These are phyloP conservation scores for Russula lepida DNA, from an alignment of 768 basidiomycete species.

Conservation along the genomic window DNA sequence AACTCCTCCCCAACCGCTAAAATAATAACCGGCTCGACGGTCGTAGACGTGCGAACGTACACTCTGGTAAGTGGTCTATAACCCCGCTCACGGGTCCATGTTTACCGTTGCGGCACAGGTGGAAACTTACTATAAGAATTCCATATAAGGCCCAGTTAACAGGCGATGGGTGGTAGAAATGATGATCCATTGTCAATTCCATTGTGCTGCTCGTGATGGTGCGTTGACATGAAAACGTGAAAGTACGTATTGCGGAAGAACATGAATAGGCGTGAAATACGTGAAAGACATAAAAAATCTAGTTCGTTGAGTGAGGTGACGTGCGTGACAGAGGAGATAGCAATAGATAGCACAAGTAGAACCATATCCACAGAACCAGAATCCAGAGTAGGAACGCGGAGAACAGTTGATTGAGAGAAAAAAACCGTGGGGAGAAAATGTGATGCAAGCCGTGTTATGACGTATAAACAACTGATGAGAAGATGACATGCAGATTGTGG, in stretches of 20 bases:
- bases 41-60: too few relatives aligned
- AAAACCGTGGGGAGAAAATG: background rate
- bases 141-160: background rate
- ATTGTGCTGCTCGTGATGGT: background rate
- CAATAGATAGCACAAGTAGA: conserved; percentile 2
- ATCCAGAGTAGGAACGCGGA: background rate
- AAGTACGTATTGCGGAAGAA: background rate
- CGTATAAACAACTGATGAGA: conserved; percentile 9
- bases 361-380: background rate
- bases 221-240: background rate
- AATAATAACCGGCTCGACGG: too few relatives aligned
- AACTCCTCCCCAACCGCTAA: too few relatives aligned
- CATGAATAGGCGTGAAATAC: conserved; percentile 4
- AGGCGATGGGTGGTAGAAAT: background rate
- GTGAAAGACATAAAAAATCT: background rate
- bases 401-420: background rate
- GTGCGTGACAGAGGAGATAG: conserved; percentile 1
- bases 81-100: background rate
- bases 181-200: background rate
- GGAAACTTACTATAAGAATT: too few relatives aligned
- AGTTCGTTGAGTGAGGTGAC: conserved; percentile 4
- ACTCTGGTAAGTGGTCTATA: too few relatives aligned
- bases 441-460: conserved; percentile 6
- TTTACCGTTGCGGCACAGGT: background rate
- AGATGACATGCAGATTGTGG: background rate